Evolutionary conservation across 371 early-diverging fungal genomes (phyloP), one percentile per base, ranked within the genome.

Genomic region (Mucor sp.): DNA sequence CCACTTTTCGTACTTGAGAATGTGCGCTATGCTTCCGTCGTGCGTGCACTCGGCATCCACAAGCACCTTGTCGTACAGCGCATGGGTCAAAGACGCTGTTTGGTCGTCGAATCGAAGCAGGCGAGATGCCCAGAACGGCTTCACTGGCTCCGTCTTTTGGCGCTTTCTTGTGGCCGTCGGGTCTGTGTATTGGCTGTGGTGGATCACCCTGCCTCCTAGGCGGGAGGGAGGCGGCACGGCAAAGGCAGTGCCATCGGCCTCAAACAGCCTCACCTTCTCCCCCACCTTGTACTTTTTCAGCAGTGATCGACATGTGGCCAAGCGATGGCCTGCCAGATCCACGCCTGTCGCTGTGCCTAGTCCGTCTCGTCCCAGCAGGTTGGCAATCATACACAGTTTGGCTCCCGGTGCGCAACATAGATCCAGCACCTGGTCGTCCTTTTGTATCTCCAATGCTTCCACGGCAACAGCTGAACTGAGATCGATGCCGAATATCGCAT

Each of bases 31-130:
- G 0, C 96, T 96, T 15, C 97, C 98, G 75, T 98, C 98, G 73
- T 97, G 98, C 6, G 97, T 96, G 80, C 97, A 98, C 74, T 98
- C 97, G 9, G 97, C 98, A 75, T 98, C 98, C 1, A 97, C 97
- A 37, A 98, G 70, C 0, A 96, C 84, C 68, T 93, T 93, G 75
- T 97, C 96, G 71, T 97, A 97, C 9, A 90, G 74, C 0, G 58
- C 59, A 1, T 66, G 58, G 4, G 68, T 60, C 8, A 7, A 30
- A 30, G 30, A 60, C 2, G 44, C 6, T 50, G 79, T 37, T 64
- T 89, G 90, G 33, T 81, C 81, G 61, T 90, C 87, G 30, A 68
- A 81, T 8, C 93, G 72, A 21, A 98, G 70, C 33, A 89, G 76
- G 56, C 85, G 85, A 7, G 95, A 85, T 12, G 95, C 92, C 78